Percentiles rank a stretch among this genome's conserved stretches.
phyloP scores from a whole-genome alignment of 2,329 filamentous ascomycete genomes.

The Aureobasidium namibiae region DNA sequence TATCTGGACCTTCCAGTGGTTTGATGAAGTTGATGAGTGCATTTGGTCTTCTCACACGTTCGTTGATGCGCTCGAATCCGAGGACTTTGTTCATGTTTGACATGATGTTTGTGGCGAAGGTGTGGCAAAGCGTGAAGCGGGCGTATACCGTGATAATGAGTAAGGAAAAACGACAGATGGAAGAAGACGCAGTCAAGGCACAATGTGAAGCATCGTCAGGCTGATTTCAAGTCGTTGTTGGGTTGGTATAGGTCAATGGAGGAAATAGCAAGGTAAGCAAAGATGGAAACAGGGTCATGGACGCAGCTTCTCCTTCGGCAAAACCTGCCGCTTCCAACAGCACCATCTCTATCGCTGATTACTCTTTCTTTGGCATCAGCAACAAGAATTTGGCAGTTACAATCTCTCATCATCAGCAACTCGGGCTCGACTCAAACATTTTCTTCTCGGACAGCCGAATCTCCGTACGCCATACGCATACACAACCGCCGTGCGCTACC shows the following conservation, averaged over 20 bases:
- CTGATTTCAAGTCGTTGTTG: not conserved
- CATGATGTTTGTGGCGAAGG: not conserved
- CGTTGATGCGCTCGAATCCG: slow-evolving; percentile 72
- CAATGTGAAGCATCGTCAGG: not conserved
- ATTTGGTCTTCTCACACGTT: slow-evolving; percentile 65
- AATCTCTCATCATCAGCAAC: not conserved
- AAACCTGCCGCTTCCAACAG: not conserved
- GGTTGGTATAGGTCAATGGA: not conserved
- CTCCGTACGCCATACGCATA: too few species aligned
- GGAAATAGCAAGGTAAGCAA: not conserved
- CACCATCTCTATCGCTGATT: not conserved
- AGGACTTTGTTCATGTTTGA: slow-evolving; percentile 53
- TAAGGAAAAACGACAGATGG: not conserved
- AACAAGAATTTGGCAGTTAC: not conserved
- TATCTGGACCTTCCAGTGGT: slow-evolving; percentile 53
- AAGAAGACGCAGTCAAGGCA: not conserved
- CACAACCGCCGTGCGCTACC: too few species aligned
- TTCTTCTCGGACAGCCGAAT: not conserved
- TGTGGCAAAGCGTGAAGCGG: not conserved
- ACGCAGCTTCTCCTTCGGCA: not conserved
- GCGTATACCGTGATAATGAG: not conserved
- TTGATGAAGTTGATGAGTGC: slow-evolving; percentile 78
- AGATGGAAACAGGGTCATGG: not conserved
- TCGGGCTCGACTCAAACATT: too few species aligned
- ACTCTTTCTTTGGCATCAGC: not conserved